Evolutionary conservation across 202 grass and related monocot species (phyloP), one percentile per base, ranked within the genome.

Genomic region (Tripidium arundinaceum): DNA sequence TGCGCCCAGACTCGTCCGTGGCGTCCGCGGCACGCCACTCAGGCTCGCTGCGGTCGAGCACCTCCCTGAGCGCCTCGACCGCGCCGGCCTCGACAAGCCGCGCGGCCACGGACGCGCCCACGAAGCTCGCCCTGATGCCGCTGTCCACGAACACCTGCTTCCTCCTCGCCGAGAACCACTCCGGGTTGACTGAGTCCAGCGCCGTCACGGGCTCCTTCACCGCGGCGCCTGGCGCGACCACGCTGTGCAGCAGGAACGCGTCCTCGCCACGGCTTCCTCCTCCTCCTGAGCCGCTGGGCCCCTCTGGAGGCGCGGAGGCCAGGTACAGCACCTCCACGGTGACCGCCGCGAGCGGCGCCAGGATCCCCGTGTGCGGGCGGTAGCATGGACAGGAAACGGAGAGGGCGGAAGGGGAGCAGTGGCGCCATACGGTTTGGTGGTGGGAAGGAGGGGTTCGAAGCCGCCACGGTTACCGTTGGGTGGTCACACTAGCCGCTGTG

Each of bases 111-210:
- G 61, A 28, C 27, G 91, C 88, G 36, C 91, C 91, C 34, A 87
- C 91, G 79, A 93, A 93, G 61, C 39, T 58, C 12, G 83, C 61
- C 70, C 83, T 31, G 82, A 93, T 86, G 64, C 91, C 85, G 71
- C 87, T 90, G 64, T 93, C 91, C 2, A 85, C 83, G 62, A 93
- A 93, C 77, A 93, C 91, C 37, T 93, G 91, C 79, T 93, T 93
- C 91, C 72, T 80, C 83, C 80, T 77, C 22, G 85, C 83, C 26
- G 85, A 88, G 85, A 93, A 93, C 91, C 87, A 93, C 70, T 93
- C 91, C 19, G 77, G 76, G 61, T 84, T 89, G 4, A 90, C 85
- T 0, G 88, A 85, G 79, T 93, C 88, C 18, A 86, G 71, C 22
- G 72, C 75, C 11, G 79, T 70, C 15, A 76, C 72, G 58, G 85